A percentile compares a stretch with the other conserved stretches of the same genome.
Conservation (phyloP, 495 filamentous ascomycete genomes). For the Amphirosellinia nigrospora region DNA sequence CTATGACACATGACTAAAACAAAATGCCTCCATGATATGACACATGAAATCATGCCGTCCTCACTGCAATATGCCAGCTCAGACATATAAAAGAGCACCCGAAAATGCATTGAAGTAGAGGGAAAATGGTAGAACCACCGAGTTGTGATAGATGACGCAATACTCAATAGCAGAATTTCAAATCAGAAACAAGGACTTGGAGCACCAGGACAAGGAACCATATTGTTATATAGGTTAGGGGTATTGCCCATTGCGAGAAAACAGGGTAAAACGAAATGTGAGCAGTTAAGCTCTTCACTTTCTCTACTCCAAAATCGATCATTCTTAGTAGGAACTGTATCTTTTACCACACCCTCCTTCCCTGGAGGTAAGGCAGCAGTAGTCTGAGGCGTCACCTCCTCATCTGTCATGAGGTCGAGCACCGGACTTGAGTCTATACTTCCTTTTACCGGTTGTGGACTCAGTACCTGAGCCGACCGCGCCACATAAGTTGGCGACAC, state of each 20-base stretch:
- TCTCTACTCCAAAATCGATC: too few relatives aligned
- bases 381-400: background rate
- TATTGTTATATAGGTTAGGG: background rate
- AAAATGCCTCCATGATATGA: constrained; percentile 6
- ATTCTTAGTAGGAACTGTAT: too few relatives aligned
- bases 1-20: background rate
- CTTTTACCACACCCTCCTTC: too few relatives aligned
- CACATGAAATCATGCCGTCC: background rate
- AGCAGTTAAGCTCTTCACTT: background rate
- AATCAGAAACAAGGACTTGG: background rate
- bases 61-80: background rate
- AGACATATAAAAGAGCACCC: background rate
- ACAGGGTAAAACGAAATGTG: background rate
- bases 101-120: background rate
- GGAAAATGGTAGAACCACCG: background rate
- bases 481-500: constrained; percentile 55
- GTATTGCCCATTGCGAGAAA: background rate
- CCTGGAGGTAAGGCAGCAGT: too few relatives aligned
- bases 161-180: background rate
- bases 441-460: constrained; percentile 50
- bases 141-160: background rate
- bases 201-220: background rate
- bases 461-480: constrained; percentile 43
- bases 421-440: constrained; percentile 38
- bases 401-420: constrained; percentile 34